These are phyloP conservation scores for Intubia oerlemansii DNA, from an alignment of 2,329 filamentous ascomycete genomes.

Conservation along the genomic window DNA sequence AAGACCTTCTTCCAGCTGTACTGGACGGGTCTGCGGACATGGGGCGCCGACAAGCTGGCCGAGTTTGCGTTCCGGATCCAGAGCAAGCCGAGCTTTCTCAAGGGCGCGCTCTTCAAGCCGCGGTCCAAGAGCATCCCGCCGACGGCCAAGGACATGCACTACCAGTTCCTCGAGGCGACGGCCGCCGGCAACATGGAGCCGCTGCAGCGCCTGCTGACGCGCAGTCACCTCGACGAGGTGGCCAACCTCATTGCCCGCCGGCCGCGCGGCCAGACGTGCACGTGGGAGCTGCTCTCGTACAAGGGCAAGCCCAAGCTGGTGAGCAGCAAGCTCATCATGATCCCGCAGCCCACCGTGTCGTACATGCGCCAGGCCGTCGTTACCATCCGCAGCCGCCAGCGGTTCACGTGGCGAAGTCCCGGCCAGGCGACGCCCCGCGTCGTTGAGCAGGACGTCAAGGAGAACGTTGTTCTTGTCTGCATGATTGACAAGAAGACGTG, in stretches of 20 bases:
- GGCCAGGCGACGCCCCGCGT: slow-evolving; percentile 20
- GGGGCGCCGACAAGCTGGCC: slow-evolving; percentile 15
- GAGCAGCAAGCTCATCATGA: slow-evolving; percentile 30
- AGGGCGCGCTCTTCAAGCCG: slow-evolving; percentile 21
- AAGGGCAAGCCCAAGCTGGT: slow-evolving; percentile 26
- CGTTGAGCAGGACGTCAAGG: slow-evolving; percentile 31
- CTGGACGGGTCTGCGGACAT: slow-evolving; percentile 16
- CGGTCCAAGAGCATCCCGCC: slow-evolving; percentile 21
- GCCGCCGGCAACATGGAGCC: slow-evolving; percentile 32
- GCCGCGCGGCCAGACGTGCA: slow-evolving; percentile 19
- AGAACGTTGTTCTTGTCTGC: slow-evolving; percentile 42
- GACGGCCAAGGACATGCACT: slow-evolving; percentile 36
- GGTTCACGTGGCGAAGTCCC: slow-evolving; percentile 18
- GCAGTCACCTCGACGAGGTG: slow-evolving; percentile 29
- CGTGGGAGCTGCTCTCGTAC: slow-evolving; percentile 35
- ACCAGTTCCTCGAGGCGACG: slow-evolving; percentile 37
- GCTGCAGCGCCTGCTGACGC: slow-evolving; percentile 28
- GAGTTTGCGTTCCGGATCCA: slow-evolving; percentile 19
- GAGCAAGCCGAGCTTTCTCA: slow-evolving; percentile 23
- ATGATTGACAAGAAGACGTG: slow-evolving; percentile 23
- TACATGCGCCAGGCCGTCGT: slow-evolving; percentile 32
- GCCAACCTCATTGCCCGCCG: slow-evolving; percentile 30
- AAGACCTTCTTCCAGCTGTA: slow-evolving; percentile 15
- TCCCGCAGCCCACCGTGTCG: slow-evolving; percentile 16
- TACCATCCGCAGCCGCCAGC: slow-evolving; percentile 33